phyloP scores from a whole-genome alignment of 164 flowering plant species.

The Paratinospora sagittata region DNA sequence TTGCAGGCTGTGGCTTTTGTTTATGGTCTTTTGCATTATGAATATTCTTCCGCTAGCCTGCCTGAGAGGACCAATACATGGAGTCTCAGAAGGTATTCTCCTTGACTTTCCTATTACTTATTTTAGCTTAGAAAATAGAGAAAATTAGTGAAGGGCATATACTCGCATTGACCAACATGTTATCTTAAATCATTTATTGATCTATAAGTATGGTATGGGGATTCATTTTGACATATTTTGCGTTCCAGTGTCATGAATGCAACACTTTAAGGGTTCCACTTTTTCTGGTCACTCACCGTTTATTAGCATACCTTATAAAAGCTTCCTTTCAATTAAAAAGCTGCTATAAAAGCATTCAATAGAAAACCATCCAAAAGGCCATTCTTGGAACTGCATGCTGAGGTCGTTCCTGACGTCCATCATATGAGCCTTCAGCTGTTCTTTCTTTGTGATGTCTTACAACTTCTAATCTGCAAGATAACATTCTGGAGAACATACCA shows the following conservation, averaged over 20 bases:
- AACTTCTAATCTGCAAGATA: too few relatives aligned
- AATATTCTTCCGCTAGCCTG: conserved; percentile 27
- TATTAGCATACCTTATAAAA: neutral
- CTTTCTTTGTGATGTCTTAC: neutral
- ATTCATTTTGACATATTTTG: neutral
- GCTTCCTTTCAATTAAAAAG: neutral
- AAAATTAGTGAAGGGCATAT: neutral
- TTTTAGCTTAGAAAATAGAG: neutral
- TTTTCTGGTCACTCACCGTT: neutral
- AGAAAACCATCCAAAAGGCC: neutral
- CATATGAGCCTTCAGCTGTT: neutral
- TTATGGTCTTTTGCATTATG: conserved; percentile 58
- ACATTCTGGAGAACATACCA: too few relatives aligned
- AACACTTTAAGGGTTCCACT: neutral
- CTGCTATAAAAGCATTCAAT: neutral
- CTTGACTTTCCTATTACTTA: neutral
- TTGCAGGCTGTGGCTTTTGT: conserved; percentile 74
- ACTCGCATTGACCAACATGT: too few relatives aligned
- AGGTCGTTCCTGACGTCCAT: neutral
- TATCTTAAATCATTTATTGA: neutral
- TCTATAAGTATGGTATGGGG: neutral
- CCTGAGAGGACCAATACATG: conserved; percentile 43
- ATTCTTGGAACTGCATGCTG: neutral
- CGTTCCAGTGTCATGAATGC: too few relatives aligned
- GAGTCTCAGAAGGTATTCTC: conserved; percentile 47